Conservation (phyloP, 768 basidiomycete genomes). For the Harrya chromipes region DNA sequence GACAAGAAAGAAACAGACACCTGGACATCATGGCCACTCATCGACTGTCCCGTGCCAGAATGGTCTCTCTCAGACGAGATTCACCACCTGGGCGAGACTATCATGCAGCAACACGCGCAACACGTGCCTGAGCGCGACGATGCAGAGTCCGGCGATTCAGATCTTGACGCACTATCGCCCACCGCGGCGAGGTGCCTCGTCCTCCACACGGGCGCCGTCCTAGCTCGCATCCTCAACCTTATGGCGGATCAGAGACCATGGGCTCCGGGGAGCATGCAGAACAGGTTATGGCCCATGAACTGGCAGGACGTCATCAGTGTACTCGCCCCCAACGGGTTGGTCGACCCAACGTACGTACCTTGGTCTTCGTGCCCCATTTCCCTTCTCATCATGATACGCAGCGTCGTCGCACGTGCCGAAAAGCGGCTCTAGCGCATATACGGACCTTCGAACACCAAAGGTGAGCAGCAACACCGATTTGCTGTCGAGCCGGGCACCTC, state of each 20-base stretch:
- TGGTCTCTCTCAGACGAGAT: conserved; percentile 74
- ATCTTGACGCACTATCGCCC: conserved; percentile 28
- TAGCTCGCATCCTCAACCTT: conserved; percentile 51
- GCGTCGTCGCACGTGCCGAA: conserved; percentile 25
- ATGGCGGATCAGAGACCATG: conserved; percentile 55
- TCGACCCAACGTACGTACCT: conserved; percentile 27
- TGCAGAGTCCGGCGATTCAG: conserved; percentile 29
- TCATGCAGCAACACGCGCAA: conserved; percentile 11
- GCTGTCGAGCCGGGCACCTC: background rate
- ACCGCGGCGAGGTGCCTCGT: conserved; percentile 38
- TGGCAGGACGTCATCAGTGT: conserved; percentile 63
- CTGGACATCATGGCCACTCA: conserved; percentile 80
- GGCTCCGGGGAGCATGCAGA: conserved; percentile 58
- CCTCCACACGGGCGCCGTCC: conserved; percentile 40
- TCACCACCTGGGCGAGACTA: conserved; percentile 40
- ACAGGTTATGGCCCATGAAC: conserved; percentile 56
- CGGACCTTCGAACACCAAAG: conserved; percentile 17
- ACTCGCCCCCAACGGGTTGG: conserved; percentile 40
- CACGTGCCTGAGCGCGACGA: conserved; percentile 18
- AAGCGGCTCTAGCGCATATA: conserved; percentile 32
- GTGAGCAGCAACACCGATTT: conserved; percentile 3
- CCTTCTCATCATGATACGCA: conserved; percentile 5
- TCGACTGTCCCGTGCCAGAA: conserved; percentile 65
- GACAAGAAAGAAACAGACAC: conserved; percentile 35
- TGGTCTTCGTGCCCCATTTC: background rate